These are phyloP conservation scores for Globisporangium iwayamae DNA, from an alignment of 352 stramenopile species.

Conservation along the genomic window DNA sequence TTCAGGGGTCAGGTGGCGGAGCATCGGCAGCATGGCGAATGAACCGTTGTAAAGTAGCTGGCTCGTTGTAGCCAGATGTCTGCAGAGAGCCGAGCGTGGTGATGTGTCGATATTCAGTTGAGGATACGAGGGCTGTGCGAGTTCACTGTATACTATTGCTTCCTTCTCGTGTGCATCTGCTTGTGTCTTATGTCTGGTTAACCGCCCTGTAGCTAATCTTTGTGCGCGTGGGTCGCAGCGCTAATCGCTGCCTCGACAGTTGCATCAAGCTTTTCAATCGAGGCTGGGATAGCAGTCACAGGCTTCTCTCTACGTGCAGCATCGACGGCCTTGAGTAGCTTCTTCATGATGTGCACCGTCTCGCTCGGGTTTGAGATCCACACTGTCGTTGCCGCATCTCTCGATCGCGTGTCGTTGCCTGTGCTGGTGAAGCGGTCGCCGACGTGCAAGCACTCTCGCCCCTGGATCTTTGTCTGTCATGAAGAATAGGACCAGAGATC, in stretches of 20 bases:
- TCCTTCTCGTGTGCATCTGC: conserved; percentile 2
- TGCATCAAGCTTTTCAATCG: conserved; percentile 36
- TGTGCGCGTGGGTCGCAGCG: conserved; percentile 37
- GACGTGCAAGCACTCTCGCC: conserved; percentile 92
- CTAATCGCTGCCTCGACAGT: conserved; percentile 64
- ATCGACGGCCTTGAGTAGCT: conserved; percentile 80
- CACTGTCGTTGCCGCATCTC: conserved; percentile 90
- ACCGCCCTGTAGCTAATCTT: background rate
- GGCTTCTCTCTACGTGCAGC: conserved; percentile 27
- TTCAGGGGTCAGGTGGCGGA: conserved; percentile 2
- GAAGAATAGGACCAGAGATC: background rate
- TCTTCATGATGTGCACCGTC: conserved; percentile 94
- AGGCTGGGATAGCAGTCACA: background rate
- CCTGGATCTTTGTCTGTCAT: conserved; percentile 52
- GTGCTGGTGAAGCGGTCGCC: conserved; percentile 90
- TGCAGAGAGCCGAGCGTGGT: background rate
- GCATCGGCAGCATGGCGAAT: background rate
- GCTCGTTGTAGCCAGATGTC: too few species aligned
- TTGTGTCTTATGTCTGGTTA: background rate
- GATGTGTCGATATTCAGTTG: background rate
- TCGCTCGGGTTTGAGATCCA: conserved; percentile 95
- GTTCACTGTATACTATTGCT: conserved; percentile 5
- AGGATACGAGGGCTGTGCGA: background rate
- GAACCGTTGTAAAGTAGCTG: background rate
- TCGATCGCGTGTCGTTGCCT: conserved; percentile 91